Evolutionary conservation across 23 red algal species (phyloP), one percentile per base, ranked within the genome.

Genomic region (Rhodosorus marinus): DNA sequence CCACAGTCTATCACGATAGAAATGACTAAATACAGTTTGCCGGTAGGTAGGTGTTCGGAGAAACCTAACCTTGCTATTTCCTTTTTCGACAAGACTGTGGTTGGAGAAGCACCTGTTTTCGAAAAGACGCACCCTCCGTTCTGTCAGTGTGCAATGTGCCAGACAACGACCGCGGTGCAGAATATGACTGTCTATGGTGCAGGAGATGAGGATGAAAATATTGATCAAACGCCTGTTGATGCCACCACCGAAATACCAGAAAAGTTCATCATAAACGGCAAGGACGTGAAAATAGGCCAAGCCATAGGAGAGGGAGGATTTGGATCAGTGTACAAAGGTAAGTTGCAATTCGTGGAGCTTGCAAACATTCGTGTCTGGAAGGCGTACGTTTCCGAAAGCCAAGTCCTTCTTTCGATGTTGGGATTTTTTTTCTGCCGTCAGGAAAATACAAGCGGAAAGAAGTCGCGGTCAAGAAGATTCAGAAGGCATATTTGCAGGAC

Each of bases 391-490:
- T n/a, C n/a, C n/a, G n/a, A n/a, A n/a, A n/a, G n/a, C n/a, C n/a
- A n/a, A n/a, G n/a, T n/a, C n/a, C n/a, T n/a, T n/a, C n/a, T n/a
- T n/a, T n/a, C n/a, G n/a, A n/a, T n/a, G n/a, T n/a, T n/a, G n/a
- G n/a, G n/a, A n/a, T n/a, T n/a, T n/a, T n/a, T n/a, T n/a, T n/a
- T n/a, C n/a, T n/a, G n/a, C n/a, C n/a, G n/a, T n/a, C n/a, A n/a
- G n/a, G n/a, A n/a, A n/a, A n/a, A n/a, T n/a, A n/a, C n/a, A 66
- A 72, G 47, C 26, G 61, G 38, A 53, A 82, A 40, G 2, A 49
- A 31, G 65, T 82, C 14, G 76, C 76, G 4, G 58, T 82, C 64
- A 82, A 82, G 34, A 71, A 62, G 33, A 64, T 82, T 19, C 31
- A 46, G 14, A 59, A 58, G 33, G 40, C 33, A 0, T 58, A 47